Percentiles rank a stretch among this genome's conserved stretches.
Conservation (phyloP, 2,329 filamentous ascomycete genomes). For the Fusarium lyarnte region DNA sequence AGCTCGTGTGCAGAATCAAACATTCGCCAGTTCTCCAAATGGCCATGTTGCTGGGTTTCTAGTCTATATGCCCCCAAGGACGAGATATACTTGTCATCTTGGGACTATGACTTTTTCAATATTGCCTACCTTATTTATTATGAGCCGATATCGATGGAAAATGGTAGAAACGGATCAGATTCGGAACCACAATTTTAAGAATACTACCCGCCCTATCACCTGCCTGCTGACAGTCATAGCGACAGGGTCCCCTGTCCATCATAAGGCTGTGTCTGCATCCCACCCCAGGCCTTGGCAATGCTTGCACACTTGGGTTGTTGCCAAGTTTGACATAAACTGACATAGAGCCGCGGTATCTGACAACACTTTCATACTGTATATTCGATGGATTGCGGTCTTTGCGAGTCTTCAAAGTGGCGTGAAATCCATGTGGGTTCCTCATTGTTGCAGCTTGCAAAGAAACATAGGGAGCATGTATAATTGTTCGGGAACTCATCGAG, state of each 20-base stretch:
- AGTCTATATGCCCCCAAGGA: background rate
- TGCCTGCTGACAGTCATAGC: slow-evolving; percentile 34
- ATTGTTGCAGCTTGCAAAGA: background rate
- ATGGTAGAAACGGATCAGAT: background rate
- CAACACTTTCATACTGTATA: background rate
- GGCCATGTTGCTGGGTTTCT: background rate
- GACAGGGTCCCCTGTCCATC: slow-evolving; percentile 27
- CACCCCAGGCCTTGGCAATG: slow-evolving; percentile 32
- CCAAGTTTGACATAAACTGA: slow-evolving; percentile 8
- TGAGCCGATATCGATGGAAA: background rate
- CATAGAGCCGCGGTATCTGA: background rate
- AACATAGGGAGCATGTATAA: background rate
- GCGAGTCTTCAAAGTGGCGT: background rate
- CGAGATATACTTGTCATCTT: background rate
- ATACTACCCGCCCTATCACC: background rate
- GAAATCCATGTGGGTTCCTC: background rate
- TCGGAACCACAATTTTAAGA: slow-evolving; percentile 9
- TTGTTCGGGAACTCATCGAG: background rate
- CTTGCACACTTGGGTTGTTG: slow-evolving; percentile 13
- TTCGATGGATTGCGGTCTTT: background rate
- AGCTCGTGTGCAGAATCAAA: background rate
- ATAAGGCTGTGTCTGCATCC: slow-evolving; percentile 40
- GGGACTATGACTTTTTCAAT: background rate
- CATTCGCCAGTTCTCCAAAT: background rate
- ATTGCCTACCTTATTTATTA: background rate